Evolutionary conservation across 192 early-diverging fungal genomes (phyloP).

Genomic region (Linnemannia hyalina): DNA sequence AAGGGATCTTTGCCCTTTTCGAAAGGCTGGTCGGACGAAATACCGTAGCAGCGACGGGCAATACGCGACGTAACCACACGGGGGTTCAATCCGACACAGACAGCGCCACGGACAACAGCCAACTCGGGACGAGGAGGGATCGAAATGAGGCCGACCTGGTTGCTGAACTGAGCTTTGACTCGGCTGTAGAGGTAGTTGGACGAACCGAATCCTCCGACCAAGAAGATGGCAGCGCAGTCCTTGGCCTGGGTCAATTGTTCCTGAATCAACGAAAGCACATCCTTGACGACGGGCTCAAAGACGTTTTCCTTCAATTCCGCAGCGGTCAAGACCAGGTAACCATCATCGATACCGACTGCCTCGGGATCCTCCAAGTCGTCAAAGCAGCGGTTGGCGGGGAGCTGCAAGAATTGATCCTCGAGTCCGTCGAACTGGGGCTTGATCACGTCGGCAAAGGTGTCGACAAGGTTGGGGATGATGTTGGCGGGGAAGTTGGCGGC

Average conservation of each 20-base stretch:
- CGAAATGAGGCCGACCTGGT: conserved; percentile 42
- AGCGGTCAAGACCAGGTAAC: conserved; percentile 50
- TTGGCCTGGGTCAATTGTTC: conserved; percentile 56
- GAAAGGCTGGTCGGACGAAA: conserved; percentile 58
- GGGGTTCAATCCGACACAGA: conserved; percentile 55
- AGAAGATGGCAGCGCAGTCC: conserved; percentile 58
- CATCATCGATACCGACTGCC: conserved; percentile 58
- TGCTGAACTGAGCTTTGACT: conserved; percentile 49
- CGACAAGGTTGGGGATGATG: conserved; percentile 57
- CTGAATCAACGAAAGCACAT: conserved; percentile 57
- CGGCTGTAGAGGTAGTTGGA: conserved; percentile 57
- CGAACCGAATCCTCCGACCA: conserved; percentile 69
- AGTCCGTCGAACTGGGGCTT: conserved; percentile 63
- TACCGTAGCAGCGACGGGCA: conserved; percentile 58
- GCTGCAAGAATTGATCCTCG: conserved; percentile 60
- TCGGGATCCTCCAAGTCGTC: conserved; percentile 47
- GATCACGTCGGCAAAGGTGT: conserved; percentile 60
- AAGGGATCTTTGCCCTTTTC: conserved; percentile 58
- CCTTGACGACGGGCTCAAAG: conserved; percentile 61
- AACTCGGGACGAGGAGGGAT: conserved; percentile 61
- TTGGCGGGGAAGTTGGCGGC: conserved; percentile 57
- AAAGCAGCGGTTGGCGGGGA: conserved; percentile 55
- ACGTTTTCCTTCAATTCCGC: conserved; percentile 61
- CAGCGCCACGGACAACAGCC: conserved; percentile 65
- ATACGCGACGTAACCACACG: conserved; percentile 52